Evolutionary conservation across 2,329 filamentous ascomycete species (phyloP), one percentile per base, ranked within the genome.

Genomic region (Pseudogymnoascus sp.): DNA sequence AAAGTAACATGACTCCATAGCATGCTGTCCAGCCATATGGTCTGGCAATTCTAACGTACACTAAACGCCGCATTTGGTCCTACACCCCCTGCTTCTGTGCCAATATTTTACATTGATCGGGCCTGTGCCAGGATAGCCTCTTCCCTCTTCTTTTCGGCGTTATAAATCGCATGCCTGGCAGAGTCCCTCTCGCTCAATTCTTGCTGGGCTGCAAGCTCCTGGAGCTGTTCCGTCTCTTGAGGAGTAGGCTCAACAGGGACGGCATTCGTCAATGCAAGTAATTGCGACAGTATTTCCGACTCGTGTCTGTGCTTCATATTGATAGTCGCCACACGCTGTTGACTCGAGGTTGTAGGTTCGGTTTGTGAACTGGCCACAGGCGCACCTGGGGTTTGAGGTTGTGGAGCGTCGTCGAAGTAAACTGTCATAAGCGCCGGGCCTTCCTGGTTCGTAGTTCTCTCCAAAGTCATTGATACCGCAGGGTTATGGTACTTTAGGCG

Each of bases 401-500:
- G 77, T 35, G 73, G 71, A 11, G 66, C 39, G 17, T 76, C 77
- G 62, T 69, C 78, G 68, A 87, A 82, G 75, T 87, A 87, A 68
- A 92, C 78, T 63, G 83, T 85, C 75, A 92, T 78, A 54, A 77
- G 79, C 11, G 88, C 83, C 5, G 82, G 77, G 21, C 78, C 78
- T 4, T 77, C 73, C 67, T 84, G 79, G 47, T 86, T 76, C 37
- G 73, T 69, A 65, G 83, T 86, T 63, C 89, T 88, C 74, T 88
- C 87, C 69, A 96, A 84, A 63, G 89, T 86, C 82, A 97, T 95
- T 44, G 88, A 84, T 50, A 97, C 75, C 10, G 85, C 77, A 0
- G 94, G 94, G 74, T 99, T 99, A 81, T 96, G 88, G 78, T 87
- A 99, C 81, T 99, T 97, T 67, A 99, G 80, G 62, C 90, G 85